Percentiles rank a stretch among this genome's conserved stretches.
These are phyloP conservation scores for Cladosporium velox DNA, from an alignment of 2,329 filamentous ascomycete genomes.

Conservation along the genomic window DNA sequence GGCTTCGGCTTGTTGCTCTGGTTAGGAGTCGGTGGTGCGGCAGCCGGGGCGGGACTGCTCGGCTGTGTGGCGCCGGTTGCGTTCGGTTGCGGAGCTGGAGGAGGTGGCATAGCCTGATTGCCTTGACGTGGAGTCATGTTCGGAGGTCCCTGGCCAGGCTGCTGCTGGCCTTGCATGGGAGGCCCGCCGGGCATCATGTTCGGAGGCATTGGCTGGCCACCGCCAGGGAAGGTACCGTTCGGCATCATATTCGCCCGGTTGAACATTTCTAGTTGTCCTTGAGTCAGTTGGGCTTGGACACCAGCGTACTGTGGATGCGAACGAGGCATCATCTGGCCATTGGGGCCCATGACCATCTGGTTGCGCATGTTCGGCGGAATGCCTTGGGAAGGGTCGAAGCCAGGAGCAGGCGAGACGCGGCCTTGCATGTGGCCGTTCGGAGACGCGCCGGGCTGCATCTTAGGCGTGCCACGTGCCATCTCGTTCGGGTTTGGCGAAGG, in stretches of 20 bases:
- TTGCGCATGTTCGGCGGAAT: conserved; percentile 32
- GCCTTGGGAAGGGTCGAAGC: conserved; percentile 43
- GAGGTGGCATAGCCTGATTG: conserved; percentile 50
- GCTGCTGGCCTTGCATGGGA: conserved; percentile 42
- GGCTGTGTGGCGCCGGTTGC: conserved; percentile 46
- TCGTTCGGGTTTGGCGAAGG: conserved; percentile 77
- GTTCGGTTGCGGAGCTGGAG: conserved; percentile 48
- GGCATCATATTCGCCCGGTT: conserved; percentile 30
- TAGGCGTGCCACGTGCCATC: conserved; percentile 75
- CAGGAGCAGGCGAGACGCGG: conserved; percentile 62
- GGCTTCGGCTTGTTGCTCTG: conserved; percentile 72
- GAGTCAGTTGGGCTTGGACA: conserved; percentile 47
- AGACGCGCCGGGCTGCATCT: conserved; percentile 70
- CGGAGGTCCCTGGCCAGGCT: conserved; percentile 54
- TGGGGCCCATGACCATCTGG: conserved; percentile 52
- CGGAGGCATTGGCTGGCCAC: conserved; percentile 40
- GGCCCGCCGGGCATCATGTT: conserved; percentile 42
- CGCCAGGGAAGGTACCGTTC: conserved; percentile 39
- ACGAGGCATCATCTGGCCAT: conserved; percentile 62
- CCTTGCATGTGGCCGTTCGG: conserved; percentile 68
- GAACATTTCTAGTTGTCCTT: conserved; percentile 51
- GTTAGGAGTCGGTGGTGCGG: conserved; percentile 73
- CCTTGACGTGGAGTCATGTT: conserved; percentile 72
- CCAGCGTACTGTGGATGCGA: conserved; percentile 61
- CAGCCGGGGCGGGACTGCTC: conserved; percentile 49